A percentile compares a stretch with the other conserved stretches of the same genome.
Evolutionary conservation across 768 basidiomycete species (phyloP).

Genomic region (Lactarius sanguifluus): DNA sequence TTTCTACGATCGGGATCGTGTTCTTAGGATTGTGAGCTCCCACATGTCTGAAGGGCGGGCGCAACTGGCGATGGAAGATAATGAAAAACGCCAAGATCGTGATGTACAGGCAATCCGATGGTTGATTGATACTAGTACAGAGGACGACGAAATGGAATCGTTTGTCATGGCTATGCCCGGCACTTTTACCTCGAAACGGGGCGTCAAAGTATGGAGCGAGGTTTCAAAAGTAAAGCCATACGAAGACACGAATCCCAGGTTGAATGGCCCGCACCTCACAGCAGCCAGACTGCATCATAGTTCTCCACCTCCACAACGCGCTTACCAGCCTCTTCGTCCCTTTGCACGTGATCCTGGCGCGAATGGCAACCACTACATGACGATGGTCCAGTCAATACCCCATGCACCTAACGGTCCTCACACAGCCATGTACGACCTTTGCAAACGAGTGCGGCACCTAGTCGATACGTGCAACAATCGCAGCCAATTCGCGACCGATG

Average conservation of each 20-base stretch:
- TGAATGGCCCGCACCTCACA: too few species aligned
- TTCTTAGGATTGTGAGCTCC: not conserved
- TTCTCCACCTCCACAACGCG: not conserved
- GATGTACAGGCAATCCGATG: not conserved
- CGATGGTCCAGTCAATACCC: not conserved
- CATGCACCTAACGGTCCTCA: too few species aligned
- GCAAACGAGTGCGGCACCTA: too few species aligned
- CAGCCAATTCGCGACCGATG: too few species aligned
- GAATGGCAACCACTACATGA: not conserved
- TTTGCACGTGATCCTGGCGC: not conserved
- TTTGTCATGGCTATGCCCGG: not conserved
- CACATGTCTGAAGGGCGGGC: not conserved
- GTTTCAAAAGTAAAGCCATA: not conserved
- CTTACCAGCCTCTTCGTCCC: not conserved
- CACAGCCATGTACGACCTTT: too few species aligned
- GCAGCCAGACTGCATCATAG: not conserved
- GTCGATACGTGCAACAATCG: too few species aligned
- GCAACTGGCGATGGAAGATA: not conserved
- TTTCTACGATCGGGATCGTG: not conserved
- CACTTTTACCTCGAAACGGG: slow-evolving; percentile 1
- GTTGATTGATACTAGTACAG: not conserved
- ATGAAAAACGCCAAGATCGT: not conserved
- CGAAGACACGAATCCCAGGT: not conserved
- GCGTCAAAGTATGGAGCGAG: not conserved
- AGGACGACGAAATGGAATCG: not conserved